Percentiles rank a stretch among this genome's conserved stretches.
Conservation (phyloP, 225 moss, liverwort and hornwort species). For the Straminergon stramineum region DNA sequence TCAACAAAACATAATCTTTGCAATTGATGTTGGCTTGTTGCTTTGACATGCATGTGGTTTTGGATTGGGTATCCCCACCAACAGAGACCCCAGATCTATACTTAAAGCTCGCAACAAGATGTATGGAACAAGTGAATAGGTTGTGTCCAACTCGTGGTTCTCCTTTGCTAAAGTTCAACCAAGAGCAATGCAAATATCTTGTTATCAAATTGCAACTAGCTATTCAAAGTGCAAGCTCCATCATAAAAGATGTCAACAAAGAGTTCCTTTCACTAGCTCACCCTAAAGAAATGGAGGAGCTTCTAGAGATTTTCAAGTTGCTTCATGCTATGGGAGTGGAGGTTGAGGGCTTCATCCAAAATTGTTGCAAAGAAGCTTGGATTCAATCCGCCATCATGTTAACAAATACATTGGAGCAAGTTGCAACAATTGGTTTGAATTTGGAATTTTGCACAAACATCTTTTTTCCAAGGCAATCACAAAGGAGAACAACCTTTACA, state of each 20-base stretch:
- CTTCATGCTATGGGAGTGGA: neutral
- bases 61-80: fast-evolving
- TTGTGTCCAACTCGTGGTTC: neutral
- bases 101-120: neutral
- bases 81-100: neutral
- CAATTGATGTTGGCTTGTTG: neutral
- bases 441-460: neutral
- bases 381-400: neutral
- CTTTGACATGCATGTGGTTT: neutral
- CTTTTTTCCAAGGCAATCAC: neutral
- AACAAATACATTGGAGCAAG: neutral
- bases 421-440: neutral
- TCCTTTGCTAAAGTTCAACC: neutral
- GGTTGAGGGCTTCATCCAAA: neutral
- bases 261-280: neutral
- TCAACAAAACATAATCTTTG: neutral
- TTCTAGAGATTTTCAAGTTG: neutral
- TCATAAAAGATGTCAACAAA: neutral
- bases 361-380: neutral
- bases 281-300: neutral
- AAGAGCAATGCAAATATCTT: neutral
- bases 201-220: neutral
- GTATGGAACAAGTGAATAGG: neutral
- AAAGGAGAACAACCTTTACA: fast-evolving
- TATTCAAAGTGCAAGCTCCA: neutral